Evolutionary conservation across 192 early-diverging fungal genomes (phyloP).

Genomic region (Backusella westeae): DNA sequence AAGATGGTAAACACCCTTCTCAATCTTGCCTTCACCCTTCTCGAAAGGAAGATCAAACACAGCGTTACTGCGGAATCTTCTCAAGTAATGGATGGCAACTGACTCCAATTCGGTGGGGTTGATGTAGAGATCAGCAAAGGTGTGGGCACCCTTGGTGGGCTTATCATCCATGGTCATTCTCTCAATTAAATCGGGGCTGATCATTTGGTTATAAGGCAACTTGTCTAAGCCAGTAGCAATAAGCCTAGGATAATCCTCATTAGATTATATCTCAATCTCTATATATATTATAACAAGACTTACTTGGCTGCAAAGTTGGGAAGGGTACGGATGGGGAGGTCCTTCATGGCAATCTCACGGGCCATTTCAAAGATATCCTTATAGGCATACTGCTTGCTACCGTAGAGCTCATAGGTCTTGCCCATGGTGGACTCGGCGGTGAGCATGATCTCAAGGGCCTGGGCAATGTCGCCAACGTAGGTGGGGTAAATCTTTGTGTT

Average conservation of each 20-base stretch:
- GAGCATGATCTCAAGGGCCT: conserved; percentile 73
- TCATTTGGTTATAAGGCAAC: conserved; percentile 71
- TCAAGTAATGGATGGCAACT: conserved; percentile 77
- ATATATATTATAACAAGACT: not conserved
- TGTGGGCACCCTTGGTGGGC: conserved; percentile 66
- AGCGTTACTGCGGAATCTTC: conserved; percentile 76
- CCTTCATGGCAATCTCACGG: conserved; percentile 54
- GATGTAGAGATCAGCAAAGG: conserved; percentile 86
- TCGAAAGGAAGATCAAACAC: conserved; percentile 53
- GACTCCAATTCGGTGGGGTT: conserved; percentile 79
- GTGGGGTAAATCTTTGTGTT: conserved; percentile 69
- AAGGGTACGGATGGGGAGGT: conserved; percentile 47
- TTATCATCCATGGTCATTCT: conserved; percentile 74
- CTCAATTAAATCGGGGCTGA: conserved; percentile 85
- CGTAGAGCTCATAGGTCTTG: conserved; percentile 89
- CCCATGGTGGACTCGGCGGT: conserved; percentile 73
- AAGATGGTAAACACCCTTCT: conserved; percentile 49
- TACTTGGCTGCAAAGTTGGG: conserved; percentile 71
- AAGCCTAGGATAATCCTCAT: conserved; percentile 23
- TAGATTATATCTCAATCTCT: no score
- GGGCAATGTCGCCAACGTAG: conserved; percentile 82
- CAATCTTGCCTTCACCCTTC: conserved; percentile 47
- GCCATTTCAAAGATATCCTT: conserved; percentile 71
- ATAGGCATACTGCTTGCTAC: conserved; percentile 73
- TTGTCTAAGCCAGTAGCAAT: conserved; percentile 61